Evolutionary conservation across 2,329 filamentous ascomycete genomes (phyloP).

Genomic region (Clonostachys byssicola): DNA sequence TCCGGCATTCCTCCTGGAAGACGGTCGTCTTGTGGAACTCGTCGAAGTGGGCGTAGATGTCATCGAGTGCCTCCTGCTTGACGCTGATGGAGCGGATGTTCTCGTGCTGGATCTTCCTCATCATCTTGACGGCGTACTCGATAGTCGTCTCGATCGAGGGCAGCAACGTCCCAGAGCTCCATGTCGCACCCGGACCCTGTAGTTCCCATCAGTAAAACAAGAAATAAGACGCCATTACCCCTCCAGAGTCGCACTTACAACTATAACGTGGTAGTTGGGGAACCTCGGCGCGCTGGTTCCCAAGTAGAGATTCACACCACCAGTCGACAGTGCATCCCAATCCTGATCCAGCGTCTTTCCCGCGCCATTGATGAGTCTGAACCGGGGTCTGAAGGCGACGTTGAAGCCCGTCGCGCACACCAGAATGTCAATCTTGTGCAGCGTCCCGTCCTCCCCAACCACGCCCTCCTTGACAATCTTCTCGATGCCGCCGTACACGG

Average conservation of each 20-base stretch:
- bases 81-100: slow-evolving; percentile 25
- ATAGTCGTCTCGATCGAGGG: slow-evolving; percentile 37
- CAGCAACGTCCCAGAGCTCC: slow-evolving; percentile 34
- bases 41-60: slow-evolving; percentile 24
- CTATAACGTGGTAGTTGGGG: slow-evolving; percentile 35
- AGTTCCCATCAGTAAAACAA: not conserved
- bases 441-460: slow-evolving; percentile 16
- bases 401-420: slow-evolving; percentile 36
- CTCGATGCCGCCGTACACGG: slow-evolving; percentile 29
- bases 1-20: slow-evolving; percentile 22
- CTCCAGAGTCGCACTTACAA: slow-evolving; percentile 8
- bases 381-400: slow-evolving; percentile 31
- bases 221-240: not conserved
- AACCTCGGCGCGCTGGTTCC: slow-evolving; percentile 37
- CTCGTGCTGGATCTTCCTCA: slow-evolving; percentile 29
- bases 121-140: slow-evolving; percentile 29
- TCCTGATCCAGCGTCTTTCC: slow-evolving; percentile 33
- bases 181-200: slow-evolving; percentile 31
- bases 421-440: slow-evolving; percentile 21
- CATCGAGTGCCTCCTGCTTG: slow-evolving; percentile 22
- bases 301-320: slow-evolving; percentile 39
- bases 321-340: slow-evolving; percentile 30
- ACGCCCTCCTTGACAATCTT: slow-evolving; percentile 24
- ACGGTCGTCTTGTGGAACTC: slow-evolving; percentile 24
- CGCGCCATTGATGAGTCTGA: slow-evolving; percentile 27